Conservation (phyloP, 2,329 filamentous ascomycete species). For the Leptographium lundbergii region DNA sequence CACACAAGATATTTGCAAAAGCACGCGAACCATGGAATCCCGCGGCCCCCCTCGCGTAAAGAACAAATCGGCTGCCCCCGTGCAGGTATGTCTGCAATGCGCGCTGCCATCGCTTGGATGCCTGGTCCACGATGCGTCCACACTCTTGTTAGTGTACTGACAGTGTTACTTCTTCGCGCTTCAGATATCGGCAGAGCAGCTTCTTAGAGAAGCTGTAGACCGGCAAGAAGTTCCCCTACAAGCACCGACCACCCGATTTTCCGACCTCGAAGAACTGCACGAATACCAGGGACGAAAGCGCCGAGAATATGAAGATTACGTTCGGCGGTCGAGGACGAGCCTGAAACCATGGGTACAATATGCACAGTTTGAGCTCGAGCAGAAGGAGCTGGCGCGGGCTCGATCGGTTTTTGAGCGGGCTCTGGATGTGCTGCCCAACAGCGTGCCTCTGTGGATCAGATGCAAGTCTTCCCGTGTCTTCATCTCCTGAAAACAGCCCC, state of each 20-base stretch:
- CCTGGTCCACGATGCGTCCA: too few relatives aligned
- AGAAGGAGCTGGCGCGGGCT: constrained; percentile 90
- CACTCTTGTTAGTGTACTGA: not conserved
- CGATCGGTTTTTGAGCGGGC: constrained; percentile 90
- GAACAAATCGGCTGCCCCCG: constrained; percentile 88
- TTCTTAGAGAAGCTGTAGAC: constrained; percentile 93
- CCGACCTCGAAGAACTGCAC: constrained; percentile 93
- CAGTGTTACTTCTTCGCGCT: constrained; percentile 18
- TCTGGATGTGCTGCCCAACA: constrained; percentile 80
- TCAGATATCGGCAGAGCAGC: constrained; percentile 92
- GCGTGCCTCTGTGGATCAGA: constrained; percentile 71
- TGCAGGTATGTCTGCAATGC: constrained; percentile 25
- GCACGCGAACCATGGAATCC: constrained; percentile 56
- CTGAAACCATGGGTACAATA: constrained; percentile 99
- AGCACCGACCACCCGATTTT: constrained; percentile 87
- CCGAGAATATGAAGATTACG: constrained; percentile 96
- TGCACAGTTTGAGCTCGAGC: constrained; percentile 92
- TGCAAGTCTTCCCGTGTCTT: not conserved
- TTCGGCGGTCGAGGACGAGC: constrained; percentile 83
- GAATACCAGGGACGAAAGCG: constrained; percentile 94
- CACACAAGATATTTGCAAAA: not conserved
- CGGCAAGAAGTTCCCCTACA: constrained; percentile 81
- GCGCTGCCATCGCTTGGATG: not conserved
- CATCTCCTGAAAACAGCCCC: not conserved
- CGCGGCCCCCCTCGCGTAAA: constrained; percentile 93